Percentiles rank a stretch among this genome's conserved stretches.
Conservation (phyloP, 2,329 filamentous ascomycete species). For the Pseudopyrenochaeta lycopersici region DNA sequence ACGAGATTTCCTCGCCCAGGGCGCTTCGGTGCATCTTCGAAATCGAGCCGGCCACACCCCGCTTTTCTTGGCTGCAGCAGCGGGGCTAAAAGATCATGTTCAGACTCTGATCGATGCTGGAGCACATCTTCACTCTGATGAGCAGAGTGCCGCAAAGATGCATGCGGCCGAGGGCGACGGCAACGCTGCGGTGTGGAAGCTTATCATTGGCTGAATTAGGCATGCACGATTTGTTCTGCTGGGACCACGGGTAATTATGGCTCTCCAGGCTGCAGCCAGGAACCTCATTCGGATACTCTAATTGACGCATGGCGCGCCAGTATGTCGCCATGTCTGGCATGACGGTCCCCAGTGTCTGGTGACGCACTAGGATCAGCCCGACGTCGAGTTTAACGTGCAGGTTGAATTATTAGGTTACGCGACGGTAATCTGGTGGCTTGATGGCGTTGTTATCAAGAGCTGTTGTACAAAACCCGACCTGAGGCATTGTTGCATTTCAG, state of each 20-base stretch:
- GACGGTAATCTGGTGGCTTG: constrained; percentile 26
- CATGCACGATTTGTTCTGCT: constrained; percentile 18
- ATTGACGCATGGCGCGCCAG: constrained; percentile 26
- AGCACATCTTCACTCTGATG: constrained; percentile 67
- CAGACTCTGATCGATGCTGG: constrained; percentile 63
- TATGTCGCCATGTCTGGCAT: constrained; percentile 39
- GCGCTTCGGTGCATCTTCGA: constrained; percentile 67
- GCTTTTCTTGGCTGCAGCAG: constrained; percentile 67
- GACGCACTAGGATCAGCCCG: constrained; percentile 31
- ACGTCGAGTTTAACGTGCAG: constrained; percentile 23
- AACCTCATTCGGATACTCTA: constrained; percentile 17
- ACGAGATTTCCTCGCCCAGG: constrained; percentile 63
- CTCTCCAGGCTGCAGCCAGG: constrained; percentile 30
- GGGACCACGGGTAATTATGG: constrained; percentile 40
- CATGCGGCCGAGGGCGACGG: constrained; percentile 48
- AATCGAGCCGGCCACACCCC: constrained; percentile 67
- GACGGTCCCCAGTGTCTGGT: constrained; percentile 33
- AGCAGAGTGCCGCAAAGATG: constrained; percentile 62
- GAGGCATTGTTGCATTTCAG: neutral
- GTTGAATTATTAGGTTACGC: constrained; percentile 32
- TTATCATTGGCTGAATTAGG: constrained; percentile 42
- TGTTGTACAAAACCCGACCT: constrained; percentile 6
- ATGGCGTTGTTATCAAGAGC: constrained; percentile 20
- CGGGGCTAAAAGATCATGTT: constrained; percentile 64
- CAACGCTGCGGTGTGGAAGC: constrained; percentile 41